Percentiles rank a stretch among this genome's conserved stretches.
Conservation (phyloP, 495 filamentous ascomycete genomes). For the Talaromyces stipitatus region DNA sequence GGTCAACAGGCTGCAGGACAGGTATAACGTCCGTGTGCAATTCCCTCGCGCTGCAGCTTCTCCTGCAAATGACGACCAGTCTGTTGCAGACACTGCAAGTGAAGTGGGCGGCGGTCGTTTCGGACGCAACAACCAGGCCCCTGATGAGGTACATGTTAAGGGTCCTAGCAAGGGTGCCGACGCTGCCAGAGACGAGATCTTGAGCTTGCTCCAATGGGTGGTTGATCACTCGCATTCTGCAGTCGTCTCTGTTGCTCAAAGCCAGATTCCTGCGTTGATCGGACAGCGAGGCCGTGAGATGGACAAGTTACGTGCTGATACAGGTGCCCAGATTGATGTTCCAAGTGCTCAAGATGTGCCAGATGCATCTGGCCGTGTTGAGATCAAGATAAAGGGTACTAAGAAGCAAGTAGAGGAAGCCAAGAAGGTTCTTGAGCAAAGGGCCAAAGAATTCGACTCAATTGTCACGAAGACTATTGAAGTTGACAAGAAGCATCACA, state of each 20-base stretch:
- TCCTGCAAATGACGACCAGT: constrained; percentile 57
- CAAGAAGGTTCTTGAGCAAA: constrained; percentile 79
- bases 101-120: constrained; percentile 55
- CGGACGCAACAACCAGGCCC: constrained; percentile 60
- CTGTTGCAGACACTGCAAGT: constrained; percentile 58
- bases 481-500: constrained; percentile 87
- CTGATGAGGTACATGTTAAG: constrained; percentile 85
- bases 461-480: constrained; percentile 75
- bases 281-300: constrained; percentile 82
- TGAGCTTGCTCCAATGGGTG: constrained; percentile 76
- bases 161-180: constrained; percentile 89
- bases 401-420: constrained; percentile 84
- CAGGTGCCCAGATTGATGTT: constrained; percentile 83
- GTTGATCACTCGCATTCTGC: constrained; percentile 74
- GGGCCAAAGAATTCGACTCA: constrained; percentile 75
- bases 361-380: constrained; percentile 56
- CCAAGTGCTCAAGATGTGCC: constrained; percentile 56
- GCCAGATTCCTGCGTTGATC: constrained; percentile 82
- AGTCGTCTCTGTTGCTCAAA: constrained; percentile 75
- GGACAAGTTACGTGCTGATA: constrained; percentile 76
- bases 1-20: constrained; percentile 65
- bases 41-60: constrained; percentile 65
- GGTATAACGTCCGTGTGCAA: constrained; percentile 88
- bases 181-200: constrained; percentile 80
- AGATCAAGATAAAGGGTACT: constrained; percentile 85